These are phyloP conservation scores for Colletotrichum phormii DNA, from an alignment of 2,329 filamentous ascomycete species.

Conservation along the genomic window DNA sequence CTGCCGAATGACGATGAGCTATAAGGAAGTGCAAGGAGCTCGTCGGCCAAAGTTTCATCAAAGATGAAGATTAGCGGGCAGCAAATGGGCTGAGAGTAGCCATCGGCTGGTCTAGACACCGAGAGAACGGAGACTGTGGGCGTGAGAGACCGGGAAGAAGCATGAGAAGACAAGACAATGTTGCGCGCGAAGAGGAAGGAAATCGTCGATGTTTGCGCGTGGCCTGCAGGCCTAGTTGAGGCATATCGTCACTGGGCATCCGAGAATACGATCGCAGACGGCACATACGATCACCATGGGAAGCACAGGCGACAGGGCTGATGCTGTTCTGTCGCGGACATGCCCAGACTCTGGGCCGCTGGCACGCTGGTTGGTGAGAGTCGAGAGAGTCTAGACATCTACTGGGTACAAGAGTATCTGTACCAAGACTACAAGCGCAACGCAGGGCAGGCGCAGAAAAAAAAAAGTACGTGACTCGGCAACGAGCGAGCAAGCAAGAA, in stretches of 20 bases:
- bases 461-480: not conserved
- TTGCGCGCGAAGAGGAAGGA: not conserved
- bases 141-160: slow-evolving; percentile 29
- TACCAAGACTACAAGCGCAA: not conserved
- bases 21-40: slow-evolving; percentile 9
- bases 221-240: not conserved
- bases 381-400: not conserved
- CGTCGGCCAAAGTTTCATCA: slow-evolving; percentile 22
- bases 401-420: not conserved
- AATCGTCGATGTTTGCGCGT: slow-evolving; percentile 7
- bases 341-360: too few relatives aligned
- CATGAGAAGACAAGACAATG: slow-evolving; percentile 16
- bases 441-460: not conserved
- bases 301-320: slow-evolving; percentile 14
- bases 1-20: slow-evolving; percentile 11
- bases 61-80: slow-evolving; percentile 3
- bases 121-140: slow-evolving; percentile 18
- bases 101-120: slow-evolving; percentile 25
- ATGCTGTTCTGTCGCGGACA: not conserved
- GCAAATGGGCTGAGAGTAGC: slow-evolving; percentile 11
- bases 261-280: slow-evolving; percentile 11
- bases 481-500: not conserved
- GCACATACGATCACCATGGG: slow-evolving; percentile 22
- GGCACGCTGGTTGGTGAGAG: too few relatives aligned
- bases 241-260: slow-evolving; percentile 3